These are phyloP conservation scores for Mycena rebaudengoi DNA, from an alignment of 768 basidiomycete species.

Conservation along the genomic window DNA sequence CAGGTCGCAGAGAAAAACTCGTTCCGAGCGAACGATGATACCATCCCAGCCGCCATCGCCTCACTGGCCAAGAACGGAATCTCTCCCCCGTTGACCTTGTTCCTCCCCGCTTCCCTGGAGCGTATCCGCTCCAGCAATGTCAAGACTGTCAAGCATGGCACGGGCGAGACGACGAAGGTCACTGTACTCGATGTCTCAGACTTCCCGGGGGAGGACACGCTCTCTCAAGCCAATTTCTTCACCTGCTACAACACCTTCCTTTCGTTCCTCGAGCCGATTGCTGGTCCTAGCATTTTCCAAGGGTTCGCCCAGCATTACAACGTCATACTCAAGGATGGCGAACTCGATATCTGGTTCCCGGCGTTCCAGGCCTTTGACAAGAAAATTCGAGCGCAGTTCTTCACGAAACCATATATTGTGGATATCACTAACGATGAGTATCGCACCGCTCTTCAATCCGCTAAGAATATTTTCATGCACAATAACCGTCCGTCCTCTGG, in stretches of 20 bases:
- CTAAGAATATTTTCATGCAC: not conserved
- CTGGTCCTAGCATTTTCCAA: not conserved
- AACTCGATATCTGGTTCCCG: not conserved
- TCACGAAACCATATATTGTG: constrained; percentile 10
- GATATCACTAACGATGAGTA: not conserved
- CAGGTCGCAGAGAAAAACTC: not conserved
- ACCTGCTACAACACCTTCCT: constrained; percentile 12
- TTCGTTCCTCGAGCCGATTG: not conserved
- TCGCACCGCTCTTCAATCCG: not conserved
- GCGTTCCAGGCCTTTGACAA: constrained; percentile 2
- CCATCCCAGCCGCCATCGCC: not conserved
- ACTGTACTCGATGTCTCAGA: constrained; percentile 6
- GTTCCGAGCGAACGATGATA: not conserved
- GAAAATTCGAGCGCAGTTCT: not conserved
- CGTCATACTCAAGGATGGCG: not conserved
- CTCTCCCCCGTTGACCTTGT: constrained; percentile 1
- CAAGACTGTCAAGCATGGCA: constrained; percentile 9
- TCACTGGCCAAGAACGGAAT: constrained; percentile 16
- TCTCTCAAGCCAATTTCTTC: not conserved
- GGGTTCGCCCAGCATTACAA: constrained; percentile 1
- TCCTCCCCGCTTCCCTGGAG: not conserved
- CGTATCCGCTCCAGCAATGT: constrained; percentile 8
- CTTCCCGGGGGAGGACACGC: not conserved
- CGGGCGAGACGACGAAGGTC: not conserved
- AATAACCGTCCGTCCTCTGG: not conserved